Evolutionary conservation across 495 filamentous ascomycete species (phyloP), one percentile per base, ranked within the genome.

Genomic region (Trichoderma virens): DNA sequence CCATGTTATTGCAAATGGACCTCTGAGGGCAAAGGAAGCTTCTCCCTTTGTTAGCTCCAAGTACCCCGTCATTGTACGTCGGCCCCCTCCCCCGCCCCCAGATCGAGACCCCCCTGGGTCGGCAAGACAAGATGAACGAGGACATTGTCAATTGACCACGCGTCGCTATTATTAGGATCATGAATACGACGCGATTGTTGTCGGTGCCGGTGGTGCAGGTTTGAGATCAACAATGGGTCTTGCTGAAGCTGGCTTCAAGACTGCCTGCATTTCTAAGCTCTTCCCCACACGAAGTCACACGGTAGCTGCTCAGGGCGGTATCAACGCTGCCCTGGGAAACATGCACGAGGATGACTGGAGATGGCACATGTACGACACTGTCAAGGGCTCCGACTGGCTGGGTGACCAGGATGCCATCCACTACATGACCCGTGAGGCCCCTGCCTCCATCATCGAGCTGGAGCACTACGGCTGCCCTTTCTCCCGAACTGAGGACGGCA

Each of bases 331-430:
- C 56, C 85, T 98, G 68, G 93, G 93, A 77, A 98, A 98, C 73
- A 84, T 84, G 82, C 80, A 85, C 79, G 81, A 82, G 78, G 93
- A 98, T 76, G 93, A 98, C 81, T 98, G 93, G 93, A 88, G 93
- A 77, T 97, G 93, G 93, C 93, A 98, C 81, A 97, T 97, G 93
- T 98, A 97, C 82, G 93, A 98, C 78, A 98, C 93, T 59, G 93
- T 98, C 66, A 98, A 98, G 82, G 93, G 93, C 70, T 95, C 90
- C 63, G 93, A 98, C 83, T 98, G 93, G 93, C 85, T 98, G 35
- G 93, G 93, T 75, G 93, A 98, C 79, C 93, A 98, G 80, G 93
- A 98, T 78, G 93, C 93, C 61, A 98, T 98, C 73, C 93, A 98
- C 78, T 98, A 98, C 80, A 98, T 98, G 93, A 97, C 93, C 66